phyloP scores from a whole-genome alignment of 768 basidiomycete genomes.

The Cytidiella melzeri region DNA sequence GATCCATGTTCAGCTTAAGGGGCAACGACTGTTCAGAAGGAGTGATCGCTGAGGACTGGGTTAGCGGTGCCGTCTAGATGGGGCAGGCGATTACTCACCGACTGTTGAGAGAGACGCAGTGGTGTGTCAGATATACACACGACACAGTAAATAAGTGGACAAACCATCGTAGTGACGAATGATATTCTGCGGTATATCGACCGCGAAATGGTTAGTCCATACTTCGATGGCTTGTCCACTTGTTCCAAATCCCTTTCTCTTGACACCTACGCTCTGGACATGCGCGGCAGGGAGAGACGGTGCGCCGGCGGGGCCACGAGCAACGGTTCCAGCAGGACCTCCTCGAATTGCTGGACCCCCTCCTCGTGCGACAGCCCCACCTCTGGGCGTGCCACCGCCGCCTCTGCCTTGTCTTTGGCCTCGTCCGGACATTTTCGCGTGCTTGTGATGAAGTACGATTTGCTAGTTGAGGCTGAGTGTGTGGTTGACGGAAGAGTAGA shows the following conservation, averaged over 20 bases:
- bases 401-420: not conserved
- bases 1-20: slow-evolving; percentile 59
- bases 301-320: slow-evolving; percentile 1
- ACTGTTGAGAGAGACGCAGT: not conserved
- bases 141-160: slow-evolving; percentile 17
- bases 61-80: not conserved
- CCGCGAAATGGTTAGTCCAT: slow-evolving; percentile 57
- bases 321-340: not conserved
- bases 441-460: too few species aligned
- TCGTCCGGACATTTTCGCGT: not conserved
- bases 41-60: slow-evolving; percentile 47
- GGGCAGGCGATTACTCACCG: not conserved
- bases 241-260: slow-evolving; percentile 56
- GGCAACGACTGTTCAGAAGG: slow-evolving; percentile 68
- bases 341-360: slow-evolving; percentile 1
- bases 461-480: too few species aligned
- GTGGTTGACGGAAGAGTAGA: too few species aligned
- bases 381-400: not conserved
- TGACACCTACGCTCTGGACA: slow-evolving; percentile 57
- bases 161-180: slow-evolving; percentile 80
- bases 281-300: slow-evolving; percentile 28
- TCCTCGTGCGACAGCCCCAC: slow-evolving; percentile 2
- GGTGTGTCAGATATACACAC: slow-evolving; percentile 7
- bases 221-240: slow-evolving; percentile 42
- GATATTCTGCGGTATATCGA: slow-evolving; percentile 51